Evolutionary conservation across 805 yeast species (phyloP), one percentile per base, ranked within the genome.

Genomic region (Kockiozyma suomiensis): DNA sequence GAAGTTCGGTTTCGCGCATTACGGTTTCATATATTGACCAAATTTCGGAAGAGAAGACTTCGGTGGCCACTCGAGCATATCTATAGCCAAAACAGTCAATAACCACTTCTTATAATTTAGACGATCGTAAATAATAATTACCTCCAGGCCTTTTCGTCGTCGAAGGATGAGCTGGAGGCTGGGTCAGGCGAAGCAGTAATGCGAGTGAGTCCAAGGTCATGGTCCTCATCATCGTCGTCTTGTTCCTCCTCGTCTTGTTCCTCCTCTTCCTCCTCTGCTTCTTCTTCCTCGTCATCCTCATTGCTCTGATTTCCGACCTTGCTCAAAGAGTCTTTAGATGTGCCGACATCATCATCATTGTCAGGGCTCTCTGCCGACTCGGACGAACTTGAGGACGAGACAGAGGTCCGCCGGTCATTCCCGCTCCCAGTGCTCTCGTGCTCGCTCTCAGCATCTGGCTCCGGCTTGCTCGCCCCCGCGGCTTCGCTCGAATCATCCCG

Each of bases 11-110:
- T 61, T 85, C 83, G 66, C 88, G 92, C 86, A 93, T 85, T 56
- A 94, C 86, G 0, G 96, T 85, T 67, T 92, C 96, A 1, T 97
- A 88, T 40, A 94, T 78, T 1, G 96, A 87, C 97, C 97, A 93
- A 7, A 91, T 92, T 70, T 93, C 98, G 3, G 94, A 90, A 42
- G 93, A 84, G 50, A 94, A 78, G 45, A 94, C 86, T 72, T 94
- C 98, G 1, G 97, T 90, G 4, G 97, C 91, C 67, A 87, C 80
- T 58, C 85, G 85, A 1, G 90, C 85, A 26, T 58, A 61, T 42
- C 68, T 65, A 45, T 19, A 32, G 26, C 33, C 33, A n/a, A n/a
- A n/a, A n/a, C 33, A 30, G 33, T 30, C 33, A 30, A 37, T 21
- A 17, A 41, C 19, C 17, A 26, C 12, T 12, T 32, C 10, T 26